Conservation (phyloP, 2,329 filamentous ascomycete genomes). For the Xylariaceae sp. region DNA sequence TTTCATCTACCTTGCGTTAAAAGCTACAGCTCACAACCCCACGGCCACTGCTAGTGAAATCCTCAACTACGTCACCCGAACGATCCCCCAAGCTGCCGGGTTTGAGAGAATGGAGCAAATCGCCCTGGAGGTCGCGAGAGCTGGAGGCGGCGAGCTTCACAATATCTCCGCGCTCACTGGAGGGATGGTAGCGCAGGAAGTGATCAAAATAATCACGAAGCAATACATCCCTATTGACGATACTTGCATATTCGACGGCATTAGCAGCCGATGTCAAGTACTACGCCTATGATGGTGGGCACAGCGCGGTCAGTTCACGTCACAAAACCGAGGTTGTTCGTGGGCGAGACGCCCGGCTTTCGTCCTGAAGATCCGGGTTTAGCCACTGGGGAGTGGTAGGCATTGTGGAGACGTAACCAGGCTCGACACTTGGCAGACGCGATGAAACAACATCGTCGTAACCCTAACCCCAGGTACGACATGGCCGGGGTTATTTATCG, state of each 20-base stretch:
- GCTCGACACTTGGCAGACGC: conserved; percentile 29
- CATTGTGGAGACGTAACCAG: conserved; percentile 28
- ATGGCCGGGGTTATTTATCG: conserved; percentile 30
- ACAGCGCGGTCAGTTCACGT: conserved; percentile 18
- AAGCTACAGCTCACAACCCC: conserved; percentile 46
- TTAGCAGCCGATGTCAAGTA: conserved; percentile 58
- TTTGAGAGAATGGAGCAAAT: conserved; percentile 51
- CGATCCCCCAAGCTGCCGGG: conserved; percentile 44
- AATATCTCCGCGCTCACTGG: conserved; percentile 85
- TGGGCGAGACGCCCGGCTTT: conserved; percentile 30
- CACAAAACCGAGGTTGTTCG: conserved; percentile 22
- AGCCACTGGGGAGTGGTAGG: conserved; percentile 28
- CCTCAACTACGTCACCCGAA: conserved; percentile 42
- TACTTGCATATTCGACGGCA: conserved; percentile 67
- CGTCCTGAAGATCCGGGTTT: conserved; percentile 32
- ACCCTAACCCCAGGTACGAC: conserved; percentile 24
- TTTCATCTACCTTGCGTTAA: conserved; percentile 65
- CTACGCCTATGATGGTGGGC: conserved; percentile 45
- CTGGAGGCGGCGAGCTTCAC: conserved; percentile 81
- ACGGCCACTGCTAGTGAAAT: conserved; percentile 51
- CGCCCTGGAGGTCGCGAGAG: conserved; percentile 66
- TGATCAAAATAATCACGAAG: conserved; percentile 81
- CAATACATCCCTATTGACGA: conserved; percentile 70
- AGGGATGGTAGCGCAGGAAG: conserved; percentile 93
- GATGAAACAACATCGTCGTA: conserved; percentile 31